Conservation (phyloP, 306 rosid genomes). For the Trichosanthes truncata region DNA sequence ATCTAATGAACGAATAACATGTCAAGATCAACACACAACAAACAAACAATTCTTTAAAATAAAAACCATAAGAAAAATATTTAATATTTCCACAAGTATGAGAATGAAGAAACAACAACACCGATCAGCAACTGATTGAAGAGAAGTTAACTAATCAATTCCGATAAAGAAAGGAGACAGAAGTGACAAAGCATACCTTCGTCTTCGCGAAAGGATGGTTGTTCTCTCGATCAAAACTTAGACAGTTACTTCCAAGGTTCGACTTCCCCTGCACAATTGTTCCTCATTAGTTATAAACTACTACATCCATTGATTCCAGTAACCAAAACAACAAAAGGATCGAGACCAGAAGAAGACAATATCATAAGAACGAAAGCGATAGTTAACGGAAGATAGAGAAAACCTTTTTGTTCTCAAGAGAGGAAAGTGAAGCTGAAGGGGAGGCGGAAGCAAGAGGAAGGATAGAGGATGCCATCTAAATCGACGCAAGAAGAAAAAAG, state of each 20-base stretch:
- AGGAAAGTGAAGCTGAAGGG: constrained; percentile 38
- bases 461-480: constrained; percentile 51
- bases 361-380: background rate
- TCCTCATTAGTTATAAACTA: background rate
- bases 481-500: background rate
- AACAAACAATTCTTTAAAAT: background rate
- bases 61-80: background rate
- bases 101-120: background rate
- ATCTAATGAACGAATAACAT: background rate
- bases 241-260: constrained; percentile 28
- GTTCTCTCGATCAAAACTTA: constrained; percentile 35
- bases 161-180: background rate
- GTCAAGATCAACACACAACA: background rate
- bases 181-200: constrained; percentile 21
- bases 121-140: background rate
- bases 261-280: constrained; percentile 30
- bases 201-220: constrained; percentile 21
- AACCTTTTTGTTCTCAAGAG: constrained; percentile 40
- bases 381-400: background rate
- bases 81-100: background rate
- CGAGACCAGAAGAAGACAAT: background rate
- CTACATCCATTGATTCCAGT: background rate
- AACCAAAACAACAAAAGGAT: background rate
- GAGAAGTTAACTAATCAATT: background rate
- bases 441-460: constrained; percentile 39